Conservation (phyloP, 345 rosid genomes). For the Citropsis articulata region DNA sequence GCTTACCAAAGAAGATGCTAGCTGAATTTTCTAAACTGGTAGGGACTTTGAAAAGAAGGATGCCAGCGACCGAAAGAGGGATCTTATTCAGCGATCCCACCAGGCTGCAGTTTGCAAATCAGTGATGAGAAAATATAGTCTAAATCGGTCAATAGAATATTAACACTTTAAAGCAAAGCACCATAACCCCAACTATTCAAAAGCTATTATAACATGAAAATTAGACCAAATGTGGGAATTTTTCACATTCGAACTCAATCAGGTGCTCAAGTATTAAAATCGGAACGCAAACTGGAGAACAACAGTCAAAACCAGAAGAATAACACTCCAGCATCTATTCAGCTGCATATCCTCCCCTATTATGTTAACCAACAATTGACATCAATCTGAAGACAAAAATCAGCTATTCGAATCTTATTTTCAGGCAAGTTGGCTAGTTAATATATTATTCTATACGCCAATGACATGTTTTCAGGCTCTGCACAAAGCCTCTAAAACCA, state of each 20-base stretch:
- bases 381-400: neutral
- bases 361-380: neutral
- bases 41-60: conserved; percentile 81
- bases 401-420: neutral
- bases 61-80: conserved; percentile 85
- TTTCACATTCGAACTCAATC: neutral
- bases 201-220: neutral
- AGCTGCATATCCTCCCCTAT: neutral
- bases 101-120: conserved; percentile 54
- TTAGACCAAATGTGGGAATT: neutral
- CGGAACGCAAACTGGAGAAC: neutral
- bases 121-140: neutral
- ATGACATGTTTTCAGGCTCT: neutral
- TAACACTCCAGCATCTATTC: neutral
- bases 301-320: neutral
- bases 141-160: neutral
- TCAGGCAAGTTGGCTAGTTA: neutral
- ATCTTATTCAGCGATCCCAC: conserved; percentile 97
- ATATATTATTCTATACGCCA: neutral
- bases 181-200: neutral
- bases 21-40: conserved; percentile 92
- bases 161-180: neutral
- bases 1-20: conserved; percentile 88
- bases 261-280: neutral
- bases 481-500: neutral